Conservation (phyloP, 2,329 filamentous ascomycete genomes). For the Ophidiomyces ophidiicola region DNA sequence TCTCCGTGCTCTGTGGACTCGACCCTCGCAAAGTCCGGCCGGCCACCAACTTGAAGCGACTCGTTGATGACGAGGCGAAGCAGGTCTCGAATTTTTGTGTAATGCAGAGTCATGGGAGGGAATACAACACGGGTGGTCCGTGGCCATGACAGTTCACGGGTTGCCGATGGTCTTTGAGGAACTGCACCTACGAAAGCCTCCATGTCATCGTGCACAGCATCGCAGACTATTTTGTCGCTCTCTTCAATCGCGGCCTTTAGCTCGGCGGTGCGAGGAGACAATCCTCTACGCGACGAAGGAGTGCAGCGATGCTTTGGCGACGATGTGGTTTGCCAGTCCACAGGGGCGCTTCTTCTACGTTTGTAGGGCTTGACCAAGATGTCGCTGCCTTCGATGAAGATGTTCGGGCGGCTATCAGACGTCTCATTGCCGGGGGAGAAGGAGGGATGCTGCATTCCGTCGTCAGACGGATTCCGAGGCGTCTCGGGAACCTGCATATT, state of each 20-base stretch:
- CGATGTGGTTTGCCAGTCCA: constrained; percentile 25
- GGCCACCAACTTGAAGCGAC: constrained; percentile 37
- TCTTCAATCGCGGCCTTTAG: constrained; percentile 34
- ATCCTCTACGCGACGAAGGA: constrained; percentile 23
- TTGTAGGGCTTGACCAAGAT: constrained; percentile 36
- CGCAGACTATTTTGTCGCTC: constrained; percentile 31
- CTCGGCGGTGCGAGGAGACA: constrained; percentile 30
- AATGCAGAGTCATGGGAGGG: constrained; percentile 27
- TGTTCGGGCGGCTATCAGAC: constrained; percentile 28
- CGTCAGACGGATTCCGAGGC: constrained; percentile 35
- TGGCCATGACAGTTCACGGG: constrained; percentile 22
- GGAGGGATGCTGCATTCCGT: constrained; percentile 23
- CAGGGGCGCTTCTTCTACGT: constrained; percentile 32
- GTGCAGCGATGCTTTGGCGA: constrained; percentile 28
- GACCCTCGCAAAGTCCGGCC: constrained; percentile 37
- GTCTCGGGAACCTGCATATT: constrained; percentile 63
- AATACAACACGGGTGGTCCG: constrained; percentile 19
- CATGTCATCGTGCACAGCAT: constrained; percentile 29
- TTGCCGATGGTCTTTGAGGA: constrained; percentile 24
- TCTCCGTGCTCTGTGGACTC: constrained; percentile 35
- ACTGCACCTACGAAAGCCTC: constrained; percentile 27
- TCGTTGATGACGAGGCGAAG: constrained; percentile 38
- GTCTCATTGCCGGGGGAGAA: constrained; percentile 17
- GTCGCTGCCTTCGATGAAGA: constrained; percentile 34
- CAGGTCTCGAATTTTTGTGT: constrained; percentile 36